Conservation (phyloP, 352 stramenopile species). For the Phytophthora ohioensis region DNA sequence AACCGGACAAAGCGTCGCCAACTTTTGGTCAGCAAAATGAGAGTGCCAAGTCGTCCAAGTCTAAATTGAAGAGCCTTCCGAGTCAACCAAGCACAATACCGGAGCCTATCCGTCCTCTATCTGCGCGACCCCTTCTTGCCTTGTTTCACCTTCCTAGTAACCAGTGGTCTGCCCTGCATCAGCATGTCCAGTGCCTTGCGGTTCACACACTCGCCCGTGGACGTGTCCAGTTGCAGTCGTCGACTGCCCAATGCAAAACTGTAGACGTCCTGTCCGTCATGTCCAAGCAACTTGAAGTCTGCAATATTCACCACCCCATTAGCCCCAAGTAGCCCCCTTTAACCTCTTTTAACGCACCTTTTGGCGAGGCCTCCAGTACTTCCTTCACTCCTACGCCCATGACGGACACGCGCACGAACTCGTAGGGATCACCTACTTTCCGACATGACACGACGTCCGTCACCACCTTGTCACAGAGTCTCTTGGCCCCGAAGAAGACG, state of each 20-base stretch:
- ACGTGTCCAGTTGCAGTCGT: constrained; percentile 64
- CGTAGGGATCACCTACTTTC: constrained; percentile 65
- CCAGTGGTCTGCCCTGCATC: constrained; percentile 74
- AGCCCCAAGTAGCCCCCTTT: not conserved
- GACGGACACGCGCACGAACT: constrained; percentile 67
- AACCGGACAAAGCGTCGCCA: not conserved
- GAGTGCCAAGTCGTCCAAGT: not conserved
- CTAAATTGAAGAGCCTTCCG: not conserved
- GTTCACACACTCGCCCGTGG: constrained; percentile 61
- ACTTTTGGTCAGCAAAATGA: not conserved
- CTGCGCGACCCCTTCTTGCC: constrained; percentile 60
- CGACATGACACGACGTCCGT: constrained; percentile 77
- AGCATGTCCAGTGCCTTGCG: constrained; percentile 73
- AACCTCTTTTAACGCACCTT: constrained; percentile 35
- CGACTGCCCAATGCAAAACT: constrained; percentile 64
- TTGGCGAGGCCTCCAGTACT: constrained; percentile 54
- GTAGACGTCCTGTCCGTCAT: constrained; percentile 68
- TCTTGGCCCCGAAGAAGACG: constrained; percentile 78
- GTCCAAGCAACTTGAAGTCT: constrained; percentile 68
- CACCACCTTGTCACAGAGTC: constrained; percentile 74
- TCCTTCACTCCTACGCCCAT: constrained; percentile 55
- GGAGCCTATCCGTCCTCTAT: constrained; percentile 12
- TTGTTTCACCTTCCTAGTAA: constrained; percentile 70
- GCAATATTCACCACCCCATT: constrained; percentile 11
- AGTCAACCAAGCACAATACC: not conserved